phyloP scores from a whole-genome alignment of 176 grass and related monocot genomes.

The Calamus simplicifolius region DNA sequence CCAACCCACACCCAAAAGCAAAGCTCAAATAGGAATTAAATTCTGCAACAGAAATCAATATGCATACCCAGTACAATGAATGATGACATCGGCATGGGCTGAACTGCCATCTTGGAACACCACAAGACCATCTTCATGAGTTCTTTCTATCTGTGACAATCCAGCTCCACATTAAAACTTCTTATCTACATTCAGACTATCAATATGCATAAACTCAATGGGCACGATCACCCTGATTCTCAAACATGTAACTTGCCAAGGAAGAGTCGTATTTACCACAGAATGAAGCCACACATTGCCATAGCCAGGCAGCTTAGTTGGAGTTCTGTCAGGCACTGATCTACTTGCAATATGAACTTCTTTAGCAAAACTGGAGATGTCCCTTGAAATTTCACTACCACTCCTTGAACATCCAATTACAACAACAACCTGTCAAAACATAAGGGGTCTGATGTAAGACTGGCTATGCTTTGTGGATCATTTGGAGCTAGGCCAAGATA shows the following conservation, averaged over 20 bases:
- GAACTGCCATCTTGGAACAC: slow-evolving; percentile 53
- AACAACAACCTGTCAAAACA: slow-evolving; percentile 38
- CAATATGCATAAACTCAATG: not conserved
- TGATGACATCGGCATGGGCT: slow-evolving; percentile 51
- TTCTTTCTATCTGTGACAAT: slow-evolving; percentile 41
- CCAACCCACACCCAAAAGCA: too few relatives aligned
- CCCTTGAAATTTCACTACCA: slow-evolving; percentile 64
- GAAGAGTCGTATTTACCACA: slow-evolving; percentile 43
- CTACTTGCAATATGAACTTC: slow-evolving; percentile 61
- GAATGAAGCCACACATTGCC: slow-evolving; percentile 79
- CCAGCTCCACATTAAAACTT: too few relatives aligned
- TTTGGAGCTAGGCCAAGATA: not conserved
- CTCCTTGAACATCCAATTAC: slow-evolving; percentile 49
- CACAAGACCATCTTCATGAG: slow-evolving; percentile 43
- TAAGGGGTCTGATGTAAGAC: not conserved
- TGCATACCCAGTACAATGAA: slow-evolving; percentile 73
- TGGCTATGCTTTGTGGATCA: not conserved
- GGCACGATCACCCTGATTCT: not conserved
- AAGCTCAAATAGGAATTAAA: not conserved
- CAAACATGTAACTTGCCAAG: slow-evolving; percentile 11
- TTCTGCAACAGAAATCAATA: slow-evolving; percentile 2
- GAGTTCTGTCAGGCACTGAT: slow-evolving; percentile 29
- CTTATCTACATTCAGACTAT: not conserved
- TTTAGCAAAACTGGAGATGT: slow-evolving; percentile 43
- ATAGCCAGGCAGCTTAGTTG: slow-evolving; percentile 42